Evolutionary conservation across 2,329 filamentous ascomycete genomes (phyloP).

Genomic region (Talaromyces sp.): DNA sequence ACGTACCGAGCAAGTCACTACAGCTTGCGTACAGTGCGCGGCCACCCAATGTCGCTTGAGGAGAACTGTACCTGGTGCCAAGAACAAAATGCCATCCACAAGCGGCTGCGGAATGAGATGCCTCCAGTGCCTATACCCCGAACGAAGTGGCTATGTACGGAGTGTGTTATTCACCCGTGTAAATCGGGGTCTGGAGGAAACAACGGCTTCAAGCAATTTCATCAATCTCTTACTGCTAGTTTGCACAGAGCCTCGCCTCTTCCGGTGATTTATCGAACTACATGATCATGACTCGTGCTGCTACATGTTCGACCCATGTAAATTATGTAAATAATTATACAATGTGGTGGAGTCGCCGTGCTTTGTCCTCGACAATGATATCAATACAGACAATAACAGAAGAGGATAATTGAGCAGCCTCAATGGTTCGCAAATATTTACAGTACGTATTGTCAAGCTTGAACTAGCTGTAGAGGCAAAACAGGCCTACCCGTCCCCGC

Average conservation of each 20-base stretch:
- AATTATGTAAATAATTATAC: not conserved
- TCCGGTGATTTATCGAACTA: not conserved
- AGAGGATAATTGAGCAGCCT: no score
- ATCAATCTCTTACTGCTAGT: not conserved
- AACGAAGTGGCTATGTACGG: not conserved
- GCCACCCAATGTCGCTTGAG: not conserved
- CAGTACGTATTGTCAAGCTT: not conserved
- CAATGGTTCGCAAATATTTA: no score
- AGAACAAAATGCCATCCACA: not conserved
- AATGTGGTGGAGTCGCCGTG: not conserved
- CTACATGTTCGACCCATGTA: not conserved
- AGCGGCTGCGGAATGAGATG: not conserved
- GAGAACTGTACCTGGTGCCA: not conserved
- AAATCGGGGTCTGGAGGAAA: not conserved
- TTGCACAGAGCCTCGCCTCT: not conserved
- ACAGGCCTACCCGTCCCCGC: not conserved
- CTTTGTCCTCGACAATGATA: not conserved
- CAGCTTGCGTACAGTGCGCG: not conserved
- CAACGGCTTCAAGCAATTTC: not conserved
- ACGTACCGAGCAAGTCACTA: not conserved
- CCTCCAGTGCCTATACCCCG: not conserved
- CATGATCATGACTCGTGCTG: not conserved
- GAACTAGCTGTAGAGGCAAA: not conserved
- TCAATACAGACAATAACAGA: not conserved
- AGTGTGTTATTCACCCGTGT: not conserved